Evolutionary conservation across 768 basidiomycete genomes (phyloP).

Genomic region (Gyrodon lividus): DNA sequence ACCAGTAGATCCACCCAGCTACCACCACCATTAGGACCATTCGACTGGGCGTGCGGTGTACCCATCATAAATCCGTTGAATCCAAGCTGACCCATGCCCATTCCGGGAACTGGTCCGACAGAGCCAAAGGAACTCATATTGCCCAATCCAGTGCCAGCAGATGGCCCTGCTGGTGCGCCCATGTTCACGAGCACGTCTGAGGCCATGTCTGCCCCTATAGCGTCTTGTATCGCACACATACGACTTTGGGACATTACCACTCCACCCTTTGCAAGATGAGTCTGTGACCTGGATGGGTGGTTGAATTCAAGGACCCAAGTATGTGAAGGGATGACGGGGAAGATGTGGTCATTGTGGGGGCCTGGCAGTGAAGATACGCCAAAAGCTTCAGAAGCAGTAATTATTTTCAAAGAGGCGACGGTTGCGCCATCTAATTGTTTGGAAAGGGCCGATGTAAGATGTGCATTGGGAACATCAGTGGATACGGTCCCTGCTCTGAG

Average conservation of each 20-base stretch:
- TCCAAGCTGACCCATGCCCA: conserved; percentile 25
- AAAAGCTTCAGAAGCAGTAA: conserved; percentile 23
- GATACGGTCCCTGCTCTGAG: conserved; percentile 14
- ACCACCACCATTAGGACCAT: conserved; percentile 6
- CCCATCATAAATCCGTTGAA: conserved; percentile 23
- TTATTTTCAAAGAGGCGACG: conserved; percentile 52
- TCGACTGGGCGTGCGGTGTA: conserved; percentile 20
- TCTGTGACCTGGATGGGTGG: conserved; percentile 18
- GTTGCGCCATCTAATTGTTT: conserved; percentile 47
- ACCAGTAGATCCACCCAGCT: conserved; percentile 34
- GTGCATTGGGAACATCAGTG: conserved; percentile 49
- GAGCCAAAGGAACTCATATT: conserved; percentile 25
- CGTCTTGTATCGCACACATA: conserved; percentile 74
- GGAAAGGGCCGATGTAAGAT: conserved; percentile 47
- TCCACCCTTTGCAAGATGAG: conserved; percentile 48
- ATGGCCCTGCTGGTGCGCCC: conserved; percentile 11
- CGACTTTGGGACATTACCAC: conserved; percentile 72
- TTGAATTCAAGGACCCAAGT: conserved; percentile 79
- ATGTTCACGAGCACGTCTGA: conserved; percentile 27
- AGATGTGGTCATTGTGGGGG: conserved; percentile 23
- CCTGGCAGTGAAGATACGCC: conserved; percentile 11
- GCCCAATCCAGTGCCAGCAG: conserved; percentile 18
- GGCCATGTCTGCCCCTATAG: conserved; percentile 36
- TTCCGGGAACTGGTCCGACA: conserved; percentile 18
- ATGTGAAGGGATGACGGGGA: conserved; percentile 27